These are phyloP conservation scores for Syzygium syzygioides DNA, from an alignment of 441 rosid genomes.

Conservation along the genomic window DNA sequence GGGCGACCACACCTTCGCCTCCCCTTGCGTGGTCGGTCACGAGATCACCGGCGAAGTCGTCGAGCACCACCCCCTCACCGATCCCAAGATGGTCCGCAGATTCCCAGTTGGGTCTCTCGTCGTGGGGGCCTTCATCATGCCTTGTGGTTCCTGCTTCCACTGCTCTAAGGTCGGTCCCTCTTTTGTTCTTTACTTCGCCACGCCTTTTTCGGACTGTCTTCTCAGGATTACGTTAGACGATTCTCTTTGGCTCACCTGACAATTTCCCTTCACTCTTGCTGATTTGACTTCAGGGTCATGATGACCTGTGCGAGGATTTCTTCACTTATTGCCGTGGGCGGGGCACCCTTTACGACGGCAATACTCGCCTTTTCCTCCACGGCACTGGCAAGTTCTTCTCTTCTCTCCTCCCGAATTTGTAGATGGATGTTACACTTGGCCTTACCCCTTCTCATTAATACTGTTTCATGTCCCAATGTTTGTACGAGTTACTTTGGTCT, in stretches of 20 bases:
- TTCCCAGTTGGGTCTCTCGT: constrained; percentile 87
- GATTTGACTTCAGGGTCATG: constrained; percentile 66
- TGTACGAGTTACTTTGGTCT: not conserved
- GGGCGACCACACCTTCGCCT: constrained; percentile 83
- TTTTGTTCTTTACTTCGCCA: not conserved
- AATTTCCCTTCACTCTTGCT: not conserved
- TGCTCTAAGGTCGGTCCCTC: constrained; percentile 62
- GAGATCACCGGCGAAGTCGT: constrained; percentile 97
- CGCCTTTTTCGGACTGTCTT: not conserved
- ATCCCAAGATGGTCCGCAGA: constrained; percentile 50
- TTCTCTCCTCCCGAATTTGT: not conserved
- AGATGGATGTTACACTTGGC: not conserved
- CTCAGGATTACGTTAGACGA: not conserved
- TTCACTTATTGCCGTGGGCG: constrained; percentile 86
- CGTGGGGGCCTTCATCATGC: constrained; percentile 98
- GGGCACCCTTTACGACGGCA: constrained; percentile 96
- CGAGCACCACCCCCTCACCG: constrained; percentile 82
- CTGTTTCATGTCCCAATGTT: not conserved
- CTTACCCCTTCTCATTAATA: constrained; percentile 3
- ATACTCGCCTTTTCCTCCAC: constrained; percentile 86
- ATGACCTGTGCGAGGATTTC: constrained; percentile 96
- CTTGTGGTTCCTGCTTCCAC: constrained; percentile 84
- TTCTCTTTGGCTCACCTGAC: not conserved
- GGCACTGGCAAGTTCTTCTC: constrained; percentile 35
- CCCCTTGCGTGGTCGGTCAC: constrained; percentile 89